Base-by-base conservation (phyloP, 2,329 filamentous ascomycete genomes). In the Botrytis paeoniae region DNA sequence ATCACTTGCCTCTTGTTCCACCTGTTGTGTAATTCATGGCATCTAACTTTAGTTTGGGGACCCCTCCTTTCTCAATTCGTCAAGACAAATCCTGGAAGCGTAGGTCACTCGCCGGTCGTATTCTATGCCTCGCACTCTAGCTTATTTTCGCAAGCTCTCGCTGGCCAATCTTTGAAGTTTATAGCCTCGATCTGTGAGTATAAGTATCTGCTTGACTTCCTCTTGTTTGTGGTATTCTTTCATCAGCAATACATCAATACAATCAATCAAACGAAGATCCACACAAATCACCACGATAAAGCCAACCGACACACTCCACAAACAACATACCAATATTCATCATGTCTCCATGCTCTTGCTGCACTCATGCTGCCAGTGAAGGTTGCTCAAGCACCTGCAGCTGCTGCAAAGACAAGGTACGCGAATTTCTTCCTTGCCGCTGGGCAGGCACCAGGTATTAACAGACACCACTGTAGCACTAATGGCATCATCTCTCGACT, bases 291-390 rank as follows among this genome's bases (percentile, higher is more conserved):
- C 18, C 37, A 68, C 65, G 25, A 68, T 25, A 57, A 57, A n/a
- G 9, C 48, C 45, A 41, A 54, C 25, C 35, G 35, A 29, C 35
- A 68, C 25, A 68, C 35, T 54, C 29, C 45, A 41, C 35, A 22
- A 22, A 41, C 12, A 12, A 48, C n/a, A 41, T 22, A 39, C 18
- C 35, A 68, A 57, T 2, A 39, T 7, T 57, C 35, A 68, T 32
- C 65, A 68, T 68, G 65, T 39, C 65, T 68, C 65, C 65, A 14
- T 68, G 65, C 65, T 68, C 65, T 57, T 68, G 65, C 65, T 68
- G 65, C 48, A 57, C 65, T 41, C 65, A 68, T 39, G 65, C 65
- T 29, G 65, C 48, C 35, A 8, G 35, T 57, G 65, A 68, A 37
- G 62, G 62, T 8, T 68, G 65, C 65, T 41, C 65, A 39, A 48